Evolutionary conservation across 2,329 filamentous ascomycete species (phyloP), one percentile per base, ranked within the genome.

Genomic region (Neonectria sp.): DNA sequence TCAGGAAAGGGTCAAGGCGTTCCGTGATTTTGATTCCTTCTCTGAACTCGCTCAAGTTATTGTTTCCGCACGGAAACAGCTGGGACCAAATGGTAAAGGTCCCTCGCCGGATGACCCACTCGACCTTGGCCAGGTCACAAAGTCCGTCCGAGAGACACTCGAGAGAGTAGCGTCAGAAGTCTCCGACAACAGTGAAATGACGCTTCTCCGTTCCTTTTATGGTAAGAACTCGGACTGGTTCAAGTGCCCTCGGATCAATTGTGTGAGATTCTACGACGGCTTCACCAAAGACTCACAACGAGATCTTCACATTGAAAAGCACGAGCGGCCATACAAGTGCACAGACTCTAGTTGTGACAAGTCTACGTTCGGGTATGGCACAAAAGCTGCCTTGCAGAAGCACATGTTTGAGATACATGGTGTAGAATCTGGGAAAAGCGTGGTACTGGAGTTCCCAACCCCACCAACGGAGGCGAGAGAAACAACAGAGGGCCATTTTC

Each of bases 181-280:
- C 2, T 35, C 40, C 2, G 12, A 13, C 21, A 51, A 33, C 9
- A 21, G 37, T 8, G 27, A 60, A 56, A 4, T n/a, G 25, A 17
- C 21, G 12, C 37, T 40, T 49, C n/a, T 56, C 7, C 40, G 17
- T 13, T 17, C 24, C 15, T 60, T 51, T 12, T 61, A 65, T 29
- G 57, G 63, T 4, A 45, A 57, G 12, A 60, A 60, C 17, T 56
- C 49, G 8, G 49, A 33, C 49, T 52, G 51, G 49, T 65, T 60
- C 29, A 65, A 61, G 31, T 65, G 63, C 17, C 52, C 45, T 27
- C 21, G 51, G 8, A 35, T 74, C 9, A 52, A 52, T 11, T 52
- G 49, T n/a, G 49, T 52, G 17, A n/a, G 49, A 31, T 52, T 52
- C 17, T 52, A 52, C 13, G 17, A 11, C 6, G 49, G 49, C 3